Base-by-base conservation (phyloP, 352 stramenopile genomes). In the Peronospora tabacina region DNA sequence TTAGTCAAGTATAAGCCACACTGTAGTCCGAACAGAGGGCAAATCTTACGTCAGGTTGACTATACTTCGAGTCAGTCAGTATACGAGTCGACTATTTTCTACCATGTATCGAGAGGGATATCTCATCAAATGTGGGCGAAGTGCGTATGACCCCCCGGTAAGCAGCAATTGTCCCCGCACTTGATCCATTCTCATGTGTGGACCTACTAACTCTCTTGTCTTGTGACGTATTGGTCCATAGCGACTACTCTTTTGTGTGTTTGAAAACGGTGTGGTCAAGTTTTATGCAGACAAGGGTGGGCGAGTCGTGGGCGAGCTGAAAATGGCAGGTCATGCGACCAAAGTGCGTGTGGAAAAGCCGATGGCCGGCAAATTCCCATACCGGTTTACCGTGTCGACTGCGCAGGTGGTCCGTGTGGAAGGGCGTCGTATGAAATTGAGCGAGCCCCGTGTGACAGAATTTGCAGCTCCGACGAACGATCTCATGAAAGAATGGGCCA, bases 401-500 rank as follows among this genome's bases (percentile, higher is more conserved):
- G 70, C 79, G 20, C 70, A 82, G 36, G 79, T 90, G 19, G 49
- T 87, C 39, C 76, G 76, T 22, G 70, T 90, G 38, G 79, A 90
- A 70, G 79, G 76, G 35, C 79, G 79, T 19, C 70, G 70, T 26
- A 90, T 90, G 72, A 85, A 86, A 55, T 65, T 90, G 20, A 72
- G 72, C 17, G 76, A 90, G 45, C 60, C 75, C 10, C 62, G 63
- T 13, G 47, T 74, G 44, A 74, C 79, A 2, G 79, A 90, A 47
- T 87, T 90, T 37, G 75, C 76, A 8, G 79, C 79, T 17, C 74
- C 79, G 0, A 82, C 58, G 5, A 75, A 82, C 35, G 76, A 85
- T 55, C 61, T 90, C 5, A 90, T 90, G 79, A 90, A 88, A 61
- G 79, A 90, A 57, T 90, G 79, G 79, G 79, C 79, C 48, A 90